Evolutionary conservation across 208 protist species (phyloP).

Genomic region (Trichomonas vaginalis): DNA sequence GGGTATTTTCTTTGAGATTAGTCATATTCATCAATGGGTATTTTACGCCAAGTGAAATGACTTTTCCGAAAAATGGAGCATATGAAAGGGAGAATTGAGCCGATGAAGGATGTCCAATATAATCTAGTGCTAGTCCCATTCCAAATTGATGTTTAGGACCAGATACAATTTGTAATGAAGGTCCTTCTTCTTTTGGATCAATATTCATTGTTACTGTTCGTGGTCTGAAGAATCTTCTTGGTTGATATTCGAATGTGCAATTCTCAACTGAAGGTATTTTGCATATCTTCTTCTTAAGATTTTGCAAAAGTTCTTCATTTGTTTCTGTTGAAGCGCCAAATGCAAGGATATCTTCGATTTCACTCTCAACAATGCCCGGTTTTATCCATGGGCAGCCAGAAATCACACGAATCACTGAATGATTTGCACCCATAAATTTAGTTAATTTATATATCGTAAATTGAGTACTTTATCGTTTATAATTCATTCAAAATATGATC

Average conservation of each 20-base stretch:
- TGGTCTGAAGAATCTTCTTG: not conserved
- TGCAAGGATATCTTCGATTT: not conserved
- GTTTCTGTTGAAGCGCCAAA: not conserved
- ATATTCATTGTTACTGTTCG: not conserved
- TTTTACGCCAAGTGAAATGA: not conserved
- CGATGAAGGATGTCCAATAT: not conserved
- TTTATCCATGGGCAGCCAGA: not conserved
- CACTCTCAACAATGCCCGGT: not conserved
- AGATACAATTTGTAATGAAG: not conserved
- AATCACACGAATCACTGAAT: not conserved
- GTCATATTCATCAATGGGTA: not conserved
- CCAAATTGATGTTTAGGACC: not conserved
- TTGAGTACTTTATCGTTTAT: too few relatives aligned
- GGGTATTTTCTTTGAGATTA: not conserved
- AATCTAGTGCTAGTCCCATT: not conserved
- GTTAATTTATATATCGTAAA: too few relatives aligned
- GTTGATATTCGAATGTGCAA: not conserved
- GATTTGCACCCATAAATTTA: not conserved
- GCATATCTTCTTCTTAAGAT: not conserved
- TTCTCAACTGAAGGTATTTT: not conserved
- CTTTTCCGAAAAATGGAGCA: not conserved
- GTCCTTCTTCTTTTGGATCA: not conserved
- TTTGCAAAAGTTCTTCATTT: not conserved
- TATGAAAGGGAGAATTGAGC: not conserved
- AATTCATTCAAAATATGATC: too few relatives aligned